These are phyloP conservation scores for Kurtzmaniella quercitrusa DNA, from an alignment of 1,139 yeast genomes.

Conservation along the genomic window DNA sequence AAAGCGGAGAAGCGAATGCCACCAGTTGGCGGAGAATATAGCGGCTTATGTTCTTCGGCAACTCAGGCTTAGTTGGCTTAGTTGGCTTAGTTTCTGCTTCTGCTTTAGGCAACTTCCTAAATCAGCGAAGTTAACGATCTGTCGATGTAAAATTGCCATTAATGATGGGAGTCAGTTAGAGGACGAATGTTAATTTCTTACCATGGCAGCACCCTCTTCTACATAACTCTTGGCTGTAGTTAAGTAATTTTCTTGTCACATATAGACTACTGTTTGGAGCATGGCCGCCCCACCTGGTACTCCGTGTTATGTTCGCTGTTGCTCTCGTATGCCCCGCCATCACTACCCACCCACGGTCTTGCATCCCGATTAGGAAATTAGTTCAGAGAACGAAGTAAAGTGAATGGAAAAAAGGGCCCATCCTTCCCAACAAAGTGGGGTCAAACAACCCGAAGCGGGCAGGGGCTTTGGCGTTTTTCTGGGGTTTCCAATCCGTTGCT, in stretches of 20 bases:
- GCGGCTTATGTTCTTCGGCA: background rate
- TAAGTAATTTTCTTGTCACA: too few relatives aligned
- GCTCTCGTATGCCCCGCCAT: background rate
- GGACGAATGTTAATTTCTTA: too few relatives aligned
- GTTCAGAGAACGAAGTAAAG: background rate
- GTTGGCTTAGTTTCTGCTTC: background rate
- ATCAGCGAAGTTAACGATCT: too few relatives aligned
- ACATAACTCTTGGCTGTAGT: too few relatives aligned
- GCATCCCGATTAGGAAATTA: slow-evolving; percentile 2
- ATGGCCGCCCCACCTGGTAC: too few relatives aligned
- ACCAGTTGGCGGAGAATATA: background rate
- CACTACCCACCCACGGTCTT: background rate
- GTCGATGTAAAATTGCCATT: too few relatives aligned
- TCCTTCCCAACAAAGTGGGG: background rate
- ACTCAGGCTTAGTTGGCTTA: background rate
- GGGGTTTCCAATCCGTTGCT: background rate
- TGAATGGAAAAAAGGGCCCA: background rate
- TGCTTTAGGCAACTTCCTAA: background rate
- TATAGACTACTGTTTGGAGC: too few relatives aligned
- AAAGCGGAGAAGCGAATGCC: background rate
- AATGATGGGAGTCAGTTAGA: too few relatives aligned
- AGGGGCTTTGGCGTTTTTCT: background rate
- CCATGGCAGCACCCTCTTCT: too few relatives aligned
- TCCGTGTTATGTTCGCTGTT: too few relatives aligned
- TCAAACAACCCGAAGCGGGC: background rate